These are phyloP conservation scores for Ogataea populi-albae DNA, from an alignment of 805 yeast species.

Conservation along the genomic window DNA sequence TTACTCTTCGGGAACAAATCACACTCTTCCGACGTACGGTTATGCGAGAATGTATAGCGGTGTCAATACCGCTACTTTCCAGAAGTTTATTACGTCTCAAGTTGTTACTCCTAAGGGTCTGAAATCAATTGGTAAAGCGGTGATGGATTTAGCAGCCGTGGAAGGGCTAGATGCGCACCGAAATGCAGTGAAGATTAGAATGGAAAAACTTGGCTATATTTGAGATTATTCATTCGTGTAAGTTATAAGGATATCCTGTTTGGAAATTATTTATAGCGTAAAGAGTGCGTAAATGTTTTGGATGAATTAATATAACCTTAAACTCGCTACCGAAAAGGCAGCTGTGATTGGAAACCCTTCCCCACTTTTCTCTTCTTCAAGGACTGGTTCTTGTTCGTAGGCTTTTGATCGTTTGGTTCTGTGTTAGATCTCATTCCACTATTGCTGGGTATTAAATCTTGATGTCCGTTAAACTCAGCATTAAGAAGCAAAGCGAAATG, in stretches of 20 bases:
- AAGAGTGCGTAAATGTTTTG: too few species aligned
- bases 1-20: slow-evolving; percentile 97
- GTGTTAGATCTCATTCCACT: slow-evolving; percentile 16
- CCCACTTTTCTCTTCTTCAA: slow-evolving; percentile 5
- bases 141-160: slow-evolving; percentile 90
- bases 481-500: slow-evolving; percentile 28
- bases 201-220: slow-evolving; percentile 67
- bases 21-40: slow-evolving; percentile 97
- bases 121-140: slow-evolving; percentile 88
- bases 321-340: slow-evolving; percentile 12
- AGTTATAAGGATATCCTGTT: too few species aligned
- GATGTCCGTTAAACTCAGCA: slow-evolving; percentile 16
- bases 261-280: too few species aligned
- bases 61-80: slow-evolving; percentile 93
- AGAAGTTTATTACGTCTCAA: slow-evolving; percentile 92
- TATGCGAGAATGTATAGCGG: slow-evolving; percentile 98
- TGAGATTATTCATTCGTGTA: too few species aligned
- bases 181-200: slow-evolving; percentile 92
- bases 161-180: slow-evolving; percentile 98
- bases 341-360: slow-evolving; percentile 15
- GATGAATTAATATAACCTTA: too few species aligned
- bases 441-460: slow-evolving; percentile 7
- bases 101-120: slow-evolving; percentile 84
- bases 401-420: neutral
- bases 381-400: slow-evolving; percentile 2